Evolutionary conservation across 176 grass and related monocot genomes (phyloP), one percentile per base, ranked within the genome.

Genomic region (Poa annua): DNA sequence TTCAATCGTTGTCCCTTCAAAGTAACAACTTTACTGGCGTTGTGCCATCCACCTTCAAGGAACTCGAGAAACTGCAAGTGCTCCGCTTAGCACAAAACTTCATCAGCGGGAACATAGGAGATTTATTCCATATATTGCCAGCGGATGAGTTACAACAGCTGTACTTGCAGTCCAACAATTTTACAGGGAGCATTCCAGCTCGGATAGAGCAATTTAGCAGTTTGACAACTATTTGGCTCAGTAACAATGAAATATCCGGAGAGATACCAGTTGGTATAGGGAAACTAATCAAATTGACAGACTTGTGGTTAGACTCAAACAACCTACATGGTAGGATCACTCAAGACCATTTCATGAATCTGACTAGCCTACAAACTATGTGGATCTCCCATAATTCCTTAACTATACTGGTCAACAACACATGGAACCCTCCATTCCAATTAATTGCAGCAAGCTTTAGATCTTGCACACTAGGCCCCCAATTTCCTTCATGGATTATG

Each of bases 281-380:
- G 51, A 14, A 22, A 1, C 87, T 87, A 20, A 20, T 12, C 0
- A 80, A 61, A 1, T 64, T 92, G 5, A 34, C 0, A 34, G 3
- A 25, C 0, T 59, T 88, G 12, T 0, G 3, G 1, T 45, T 92
- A 2, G 9, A n/a, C 17, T 36, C 13, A 1, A 92, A 92, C 84
- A 74, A 59, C 7, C 19, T 92, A 0, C 5, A 81, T 24, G 87
- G 87, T 8, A 53, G 35, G 6, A 15, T 92, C 26, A 83, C 48
- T 5, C 54, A 87, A 71, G 8, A 38, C 5, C 80, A 89, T 82
- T 85, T 90, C 20, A 45, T 5, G 11, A 47, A 68, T 8, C 10
- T 90, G 3, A 15, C 44, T 21, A 52, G 2, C 19, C 76, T 92
- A 10, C 0, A 21, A 0, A 0, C 0, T 6, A 11, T 92, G 11